Base-by-base conservation (phyloP, 2,329 filamentous ascomycete genomes). In the Thielaviopsis punctulata region DNA sequence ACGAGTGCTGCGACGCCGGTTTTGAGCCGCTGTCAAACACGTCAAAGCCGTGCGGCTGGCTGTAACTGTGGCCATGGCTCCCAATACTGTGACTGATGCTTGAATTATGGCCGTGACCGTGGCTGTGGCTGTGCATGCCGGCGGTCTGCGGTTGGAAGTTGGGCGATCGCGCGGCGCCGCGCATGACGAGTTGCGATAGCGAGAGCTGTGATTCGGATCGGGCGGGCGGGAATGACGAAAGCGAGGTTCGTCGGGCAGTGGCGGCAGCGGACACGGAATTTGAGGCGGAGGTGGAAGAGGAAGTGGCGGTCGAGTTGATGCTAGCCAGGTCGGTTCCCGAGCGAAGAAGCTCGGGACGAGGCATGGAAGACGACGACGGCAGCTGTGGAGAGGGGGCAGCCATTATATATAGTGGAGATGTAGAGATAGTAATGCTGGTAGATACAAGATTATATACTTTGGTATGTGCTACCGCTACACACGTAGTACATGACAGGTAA, bases 201-300 rank as follows among this genome's bases (percentile, higher is more conserved):
- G 76, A 79, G 69, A 78, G 74, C 60, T 76, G 70, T 52, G 76
- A 79, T 49, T 71, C 68, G 46, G 75, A 74, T 54, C 75, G 70
- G 49, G 77, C 76, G 10, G 74, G 73, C 55, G 78, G 75, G 60
- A 82, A 78, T 43, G 79, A 82, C 23, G 79, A 76, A 47, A 83
- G 67, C n/a, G 80, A 84, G 43, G 75, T 72, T 60, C 73, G 67
- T 59, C 63, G 23, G n/a, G 45, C 22, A 13, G 49, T 30, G 18
- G 49, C 23, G 2, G 49, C 44, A 19, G 27, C 22, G 18, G 47
- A 49, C 15, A 21, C 10, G 15, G 49, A 13, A 12, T 19, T 21
- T 12, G 45, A 25, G 8, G 45, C 10, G 15, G 49, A 13, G 15
- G 25, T 21, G 5, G 45, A 25, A 7, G 45, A 47, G 19, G 47